phyloP scores from a whole-genome alignment of 768 basidiomycete genomes.

The Lentinula raphanica region DNA sequence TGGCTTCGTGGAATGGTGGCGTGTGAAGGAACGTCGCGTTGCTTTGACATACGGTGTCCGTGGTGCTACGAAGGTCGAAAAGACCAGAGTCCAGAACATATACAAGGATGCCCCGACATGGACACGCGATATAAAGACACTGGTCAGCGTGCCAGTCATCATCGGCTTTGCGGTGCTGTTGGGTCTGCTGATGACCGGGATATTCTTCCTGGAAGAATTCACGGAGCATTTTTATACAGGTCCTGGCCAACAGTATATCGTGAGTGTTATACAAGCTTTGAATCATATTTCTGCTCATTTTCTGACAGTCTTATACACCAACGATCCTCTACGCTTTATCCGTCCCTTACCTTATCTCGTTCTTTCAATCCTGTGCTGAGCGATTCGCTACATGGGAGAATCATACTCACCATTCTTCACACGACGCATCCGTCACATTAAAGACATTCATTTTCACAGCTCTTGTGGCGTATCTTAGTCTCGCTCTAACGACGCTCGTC shows the following conservation, averaged over 20 bases:
- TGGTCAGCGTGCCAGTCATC: slow-evolving; percentile 70
- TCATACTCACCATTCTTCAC: slow-evolving; percentile 73
- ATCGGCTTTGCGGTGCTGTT: slow-evolving; percentile 67
- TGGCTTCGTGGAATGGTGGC: slow-evolving; percentile 89
- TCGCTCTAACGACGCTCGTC: slow-evolving; percentile 91
- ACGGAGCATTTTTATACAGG: slow-evolving; percentile 86
- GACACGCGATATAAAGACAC: slow-evolving; percentile 61
- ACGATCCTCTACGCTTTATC: slow-evolving; percentile 78
- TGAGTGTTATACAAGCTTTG: slow-evolving; percentile 32
- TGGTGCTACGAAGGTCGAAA: slow-evolving; percentile 73
- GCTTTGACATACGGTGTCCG: slow-evolving; percentile 78
- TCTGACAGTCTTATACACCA: slow-evolving; percentile 64
- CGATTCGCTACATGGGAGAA: slow-evolving; percentile 88
- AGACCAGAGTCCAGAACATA: slow-evolving; percentile 55
- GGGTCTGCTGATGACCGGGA: slow-evolving; percentile 65
- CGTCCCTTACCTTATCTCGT: slow-evolving; percentile 72
- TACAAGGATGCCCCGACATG: slow-evolving; percentile 62
- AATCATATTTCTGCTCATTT: not conserved
- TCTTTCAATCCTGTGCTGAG: slow-evolving; percentile 66
- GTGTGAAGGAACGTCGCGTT: slow-evolving; percentile 78
- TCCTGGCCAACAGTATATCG: slow-evolving; percentile 72
- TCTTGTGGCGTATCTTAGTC: slow-evolving; percentile 85
- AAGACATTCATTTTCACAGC: slow-evolving; percentile 89
- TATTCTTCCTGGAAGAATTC: slow-evolving; percentile 88
- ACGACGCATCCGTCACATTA: slow-evolving; percentile 75